phyloP scores from a whole-genome alignment of 768 basidiomycete genomes.

The Arthromyces matolae region DNA sequence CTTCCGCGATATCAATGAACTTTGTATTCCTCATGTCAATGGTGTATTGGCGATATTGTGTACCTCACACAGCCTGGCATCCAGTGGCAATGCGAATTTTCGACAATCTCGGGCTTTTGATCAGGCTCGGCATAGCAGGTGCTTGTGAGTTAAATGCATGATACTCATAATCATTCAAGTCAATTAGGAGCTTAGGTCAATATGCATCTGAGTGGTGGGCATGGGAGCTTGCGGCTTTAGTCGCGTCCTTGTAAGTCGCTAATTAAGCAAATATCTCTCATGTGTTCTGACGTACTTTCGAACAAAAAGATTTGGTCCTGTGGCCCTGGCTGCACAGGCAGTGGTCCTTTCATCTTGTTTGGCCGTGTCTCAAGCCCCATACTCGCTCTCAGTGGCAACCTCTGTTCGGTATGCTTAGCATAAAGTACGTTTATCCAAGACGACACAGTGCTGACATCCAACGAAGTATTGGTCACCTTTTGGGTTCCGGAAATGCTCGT shows the following conservation, averaged over 20 bases:
- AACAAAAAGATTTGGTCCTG: slow-evolving; percentile 74
- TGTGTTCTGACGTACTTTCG: too few relatives aligned
- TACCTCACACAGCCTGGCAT: slow-evolving; percentile 75
- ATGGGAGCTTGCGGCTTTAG: slow-evolving; percentile 78
- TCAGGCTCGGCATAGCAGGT: slow-evolving; percentile 77
- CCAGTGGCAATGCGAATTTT: slow-evolving; percentile 64
- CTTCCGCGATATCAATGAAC: slow-evolving; percentile 83
- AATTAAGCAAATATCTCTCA: too few relatives aligned
- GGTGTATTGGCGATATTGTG: slow-evolving; percentile 55
- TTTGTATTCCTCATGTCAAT: slow-evolving; percentile 61
- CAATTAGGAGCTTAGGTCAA: slow-evolving; percentile 41
- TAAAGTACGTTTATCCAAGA: background rate
- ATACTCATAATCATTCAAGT: background rate
- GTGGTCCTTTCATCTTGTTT: slow-evolving; percentile 73
- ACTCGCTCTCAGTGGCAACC: slow-evolving; percentile 73
- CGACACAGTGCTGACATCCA: background rate
- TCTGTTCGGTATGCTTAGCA: slow-evolving; percentile 61
- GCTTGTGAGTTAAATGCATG: slow-evolving; percentile 43
- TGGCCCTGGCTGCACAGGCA: slow-evolving; percentile 81
- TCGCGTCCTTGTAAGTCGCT: slow-evolving; percentile 41
- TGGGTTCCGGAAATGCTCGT: slow-evolving; percentile 12
- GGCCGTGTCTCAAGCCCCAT: slow-evolving; percentile 76
- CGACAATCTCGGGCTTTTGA: slow-evolving; percentile 60
- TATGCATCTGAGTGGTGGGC: slow-evolving; percentile 95
- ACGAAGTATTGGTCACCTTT: slow-evolving; percentile 12